Conservation (phyloP, 306 rosid genomes). For the Alnus rubra region DNA sequence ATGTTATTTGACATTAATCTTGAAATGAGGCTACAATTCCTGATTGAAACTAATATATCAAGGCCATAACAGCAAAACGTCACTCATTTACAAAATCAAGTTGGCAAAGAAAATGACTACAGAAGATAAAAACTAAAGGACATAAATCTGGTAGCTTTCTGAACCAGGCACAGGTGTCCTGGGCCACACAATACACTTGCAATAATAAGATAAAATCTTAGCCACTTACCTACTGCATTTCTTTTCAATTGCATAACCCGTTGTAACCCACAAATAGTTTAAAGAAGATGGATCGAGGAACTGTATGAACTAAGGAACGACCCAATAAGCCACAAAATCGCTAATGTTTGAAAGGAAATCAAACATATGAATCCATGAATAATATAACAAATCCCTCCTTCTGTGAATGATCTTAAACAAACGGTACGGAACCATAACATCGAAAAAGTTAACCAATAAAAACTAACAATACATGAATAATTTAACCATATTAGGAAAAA, state of each 20-base stretch:
- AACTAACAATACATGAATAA: neutral
- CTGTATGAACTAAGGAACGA: neutral
- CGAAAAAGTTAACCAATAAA: neutral
- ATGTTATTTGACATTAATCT: neutral
- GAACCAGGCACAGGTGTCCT: neutral
- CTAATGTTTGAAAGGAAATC: neutral
- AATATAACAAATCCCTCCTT: neutral
- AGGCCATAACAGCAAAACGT: neutral
- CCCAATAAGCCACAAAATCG: neutral
- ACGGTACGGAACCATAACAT: neutral
- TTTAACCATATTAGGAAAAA: neutral
- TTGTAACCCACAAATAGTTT: neutral
- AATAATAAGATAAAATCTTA: neutral
- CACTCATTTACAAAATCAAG: neutral
- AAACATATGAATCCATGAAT: neutral
- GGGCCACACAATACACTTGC: neutral
- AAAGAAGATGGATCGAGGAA: neutral
- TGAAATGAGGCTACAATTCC: neutral
- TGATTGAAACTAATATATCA: neutral
- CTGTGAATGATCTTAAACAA: neutral
- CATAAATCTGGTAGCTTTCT: neutral
- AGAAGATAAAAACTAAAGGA: neutral
- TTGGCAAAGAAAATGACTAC: neutral
- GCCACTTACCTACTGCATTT: neutral
- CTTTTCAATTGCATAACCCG: neutral